These are phyloP conservation scores for Dactylellina sp. DNA, from an alignment of 2,329 filamentous ascomycete species.

Conservation along the genomic window DNA sequence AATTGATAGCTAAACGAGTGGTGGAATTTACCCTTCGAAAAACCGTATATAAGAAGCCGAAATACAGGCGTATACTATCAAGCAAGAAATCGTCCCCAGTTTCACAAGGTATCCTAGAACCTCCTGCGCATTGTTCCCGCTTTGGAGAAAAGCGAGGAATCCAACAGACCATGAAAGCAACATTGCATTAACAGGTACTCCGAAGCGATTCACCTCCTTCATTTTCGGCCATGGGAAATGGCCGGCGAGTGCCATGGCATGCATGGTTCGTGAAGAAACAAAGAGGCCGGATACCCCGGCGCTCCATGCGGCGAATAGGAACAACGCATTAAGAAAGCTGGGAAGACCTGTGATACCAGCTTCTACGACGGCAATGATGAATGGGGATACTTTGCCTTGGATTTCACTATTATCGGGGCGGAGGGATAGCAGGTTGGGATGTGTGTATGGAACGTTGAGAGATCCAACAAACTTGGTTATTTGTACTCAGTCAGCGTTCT, in stretches of 20 bases:
- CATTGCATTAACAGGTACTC: conserved; percentile 64
- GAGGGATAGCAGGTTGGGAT: conserved; percentile 59
- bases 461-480: conserved; percentile 63
- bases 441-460: conserved; percentile 65
- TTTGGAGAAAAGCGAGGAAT: conserved; percentile 63
- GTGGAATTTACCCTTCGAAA: conserved; percentile 44
- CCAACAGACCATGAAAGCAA: conserved; percentile 63
- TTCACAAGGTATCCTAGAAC: conserved; percentile 53
- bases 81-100: conserved; percentile 47
- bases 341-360: conserved; percentile 64
- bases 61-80: conserved; percentile 50
- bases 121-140: conserved; percentile 60
- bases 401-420: conserved; percentile 55
- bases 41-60: conserved; percentile 51
- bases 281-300: conserved; percentile 65
- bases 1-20: no score
- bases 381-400: conserved; percentile 60
- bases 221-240: conserved; percentile 63
- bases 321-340: conserved; percentile 66
- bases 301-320: conserved; percentile 65
- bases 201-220: conserved; percentile 62
- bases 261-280: conserved; percentile 64
- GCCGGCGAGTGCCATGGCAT: conserved; percentile 65
- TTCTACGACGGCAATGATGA: conserved; percentile 65
- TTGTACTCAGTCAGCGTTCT: neutral